phyloP scores from a whole-genome alignment of 1,284 basidiomycete genomes.

The Wolfiporia cocos region DNA sequence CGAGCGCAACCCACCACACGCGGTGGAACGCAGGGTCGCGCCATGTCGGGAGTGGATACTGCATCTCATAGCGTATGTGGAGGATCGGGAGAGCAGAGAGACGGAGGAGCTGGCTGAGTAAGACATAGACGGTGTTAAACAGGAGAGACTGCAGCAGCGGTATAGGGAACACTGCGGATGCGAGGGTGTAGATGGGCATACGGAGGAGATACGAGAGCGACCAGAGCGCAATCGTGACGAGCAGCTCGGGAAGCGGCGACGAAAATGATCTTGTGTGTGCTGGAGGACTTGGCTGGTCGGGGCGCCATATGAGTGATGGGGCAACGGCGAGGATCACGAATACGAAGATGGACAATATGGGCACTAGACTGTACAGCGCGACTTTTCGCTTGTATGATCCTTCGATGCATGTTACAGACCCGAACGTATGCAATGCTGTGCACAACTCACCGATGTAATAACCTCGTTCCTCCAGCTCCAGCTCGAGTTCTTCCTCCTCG shows the following conservation, averaged over 20 bases:
- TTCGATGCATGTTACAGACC: slow-evolving; percentile 18
- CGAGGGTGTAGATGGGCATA: slow-evolving; percentile 38
- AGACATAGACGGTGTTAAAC: slow-evolving; percentile 42
- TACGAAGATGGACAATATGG: slow-evolving; percentile 40
- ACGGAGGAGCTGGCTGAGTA: slow-evolving; percentile 46
- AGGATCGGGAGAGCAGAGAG: slow-evolving; percentile 49
- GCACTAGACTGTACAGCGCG: slow-evolving; percentile 49
- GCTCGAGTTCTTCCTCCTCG: slow-evolving; percentile 33
- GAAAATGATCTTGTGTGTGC: slow-evolving; percentile 43
- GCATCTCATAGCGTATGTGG: slow-evolving; percentile 40
- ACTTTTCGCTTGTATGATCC: slow-evolving; percentile 56
- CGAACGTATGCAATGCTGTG: background rate
- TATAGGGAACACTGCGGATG: slow-evolving; percentile 19
- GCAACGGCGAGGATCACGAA: slow-evolving; percentile 44
- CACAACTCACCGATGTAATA: slow-evolving; percentile 46
- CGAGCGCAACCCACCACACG: slow-evolving; percentile 71
- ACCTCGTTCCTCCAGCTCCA: slow-evolving; percentile 51
- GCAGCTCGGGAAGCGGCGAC: slow-evolving; percentile 52
- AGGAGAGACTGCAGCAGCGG: slow-evolving; percentile 36
- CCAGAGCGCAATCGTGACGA: slow-evolving; percentile 55
- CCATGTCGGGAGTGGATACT: slow-evolving; percentile 40
- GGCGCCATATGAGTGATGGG: slow-evolving; percentile 41
- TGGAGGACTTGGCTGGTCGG: slow-evolving; percentile 25
- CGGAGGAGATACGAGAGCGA: slow-evolving; percentile 52
- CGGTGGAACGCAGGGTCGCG: slow-evolving; percentile 52